A percentile compares a stretch with the other conserved stretches of the same genome.
These are phyloP conservation scores for Hirschioporus abietinus DNA, from an alignment of 768 basidiomycete genomes.

Conservation along the genomic window DNA sequence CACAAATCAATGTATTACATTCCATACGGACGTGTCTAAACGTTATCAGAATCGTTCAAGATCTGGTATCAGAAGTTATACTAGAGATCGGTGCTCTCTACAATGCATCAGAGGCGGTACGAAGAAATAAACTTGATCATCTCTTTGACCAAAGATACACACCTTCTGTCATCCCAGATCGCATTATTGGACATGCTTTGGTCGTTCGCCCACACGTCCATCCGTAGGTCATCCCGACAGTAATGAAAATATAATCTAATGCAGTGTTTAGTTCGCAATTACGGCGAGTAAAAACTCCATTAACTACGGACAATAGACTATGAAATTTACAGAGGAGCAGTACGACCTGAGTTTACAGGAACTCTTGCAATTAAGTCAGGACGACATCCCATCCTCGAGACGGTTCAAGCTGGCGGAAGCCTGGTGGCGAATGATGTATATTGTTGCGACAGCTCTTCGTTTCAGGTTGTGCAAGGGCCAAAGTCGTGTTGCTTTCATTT, in stretches of 20 bases:
- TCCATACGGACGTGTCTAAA: neutral
- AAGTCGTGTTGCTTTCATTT: slow-evolving; percentile 48
- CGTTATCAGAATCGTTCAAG: slow-evolving; percentile 63
- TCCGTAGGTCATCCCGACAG: slow-evolving; percentile 44
- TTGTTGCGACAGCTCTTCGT: slow-evolving; percentile 75
- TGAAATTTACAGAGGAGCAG: slow-evolving; percentile 31
- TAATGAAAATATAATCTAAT: slow-evolving; percentile 5
- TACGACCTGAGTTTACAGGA: slow-evolving; percentile 87
- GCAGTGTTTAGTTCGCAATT: slow-evolving; percentile 37
- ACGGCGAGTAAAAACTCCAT: slow-evolving; percentile 29
- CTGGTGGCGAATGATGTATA: slow-evolving; percentile 90
- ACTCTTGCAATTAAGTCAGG: slow-evolving; percentile 87
- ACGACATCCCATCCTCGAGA: slow-evolving; percentile 84
- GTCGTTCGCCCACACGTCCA: slow-evolving; percentile 81
- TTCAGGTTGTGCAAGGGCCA: slow-evolving; percentile 90
- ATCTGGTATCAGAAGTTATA: slow-evolving; percentile 67
- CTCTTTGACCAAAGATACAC: neutral
- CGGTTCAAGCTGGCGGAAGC: slow-evolving; percentile 56
- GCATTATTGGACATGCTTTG: slow-evolving; percentile 87
- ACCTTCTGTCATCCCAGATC: slow-evolving; percentile 40
- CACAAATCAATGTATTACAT: slow-evolving; percentile 4
- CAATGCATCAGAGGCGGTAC: slow-evolving; percentile 84
- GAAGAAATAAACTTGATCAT: slow-evolving; percentile 11
- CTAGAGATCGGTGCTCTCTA: slow-evolving; percentile 75
- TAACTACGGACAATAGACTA: neutral